These are phyloP conservation scores for Agrocybe praecox DNA, from an alignment of 768 basidiomycete species.

Conservation along the genomic window DNA sequence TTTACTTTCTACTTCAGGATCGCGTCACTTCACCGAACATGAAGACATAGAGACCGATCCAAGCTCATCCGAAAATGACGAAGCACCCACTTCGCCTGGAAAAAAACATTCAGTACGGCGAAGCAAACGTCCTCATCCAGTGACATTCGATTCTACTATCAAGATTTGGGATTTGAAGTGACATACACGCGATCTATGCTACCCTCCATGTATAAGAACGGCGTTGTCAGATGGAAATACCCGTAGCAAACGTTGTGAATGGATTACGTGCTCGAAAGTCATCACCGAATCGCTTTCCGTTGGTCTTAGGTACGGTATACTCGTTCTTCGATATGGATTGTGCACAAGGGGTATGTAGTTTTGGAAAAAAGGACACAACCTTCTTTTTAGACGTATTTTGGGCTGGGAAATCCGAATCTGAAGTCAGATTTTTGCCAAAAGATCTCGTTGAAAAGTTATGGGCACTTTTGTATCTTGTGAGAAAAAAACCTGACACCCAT, in stretches of 20 bases:
- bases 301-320: background rate
- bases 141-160: constrained; percentile 33
- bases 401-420: no score
- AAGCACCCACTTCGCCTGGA: background rate
- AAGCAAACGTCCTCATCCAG: constrained; percentile 21
- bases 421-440: no score
- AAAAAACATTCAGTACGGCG: constrained; percentile 8
- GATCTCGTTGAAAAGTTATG: no score
- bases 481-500: no score
- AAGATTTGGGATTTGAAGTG: constrained; percentile 32
- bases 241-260: background rate
- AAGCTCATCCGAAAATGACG: constrained; percentile 17
- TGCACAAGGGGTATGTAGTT: no score
- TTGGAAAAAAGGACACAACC: no score
- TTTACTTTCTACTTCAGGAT: constrained; percentile 73
- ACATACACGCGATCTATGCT: background rate
- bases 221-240: background rate
- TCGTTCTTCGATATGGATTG: background rate
- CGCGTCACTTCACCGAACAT: constrained; percentile 62
- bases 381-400: no score
- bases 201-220: background rate
- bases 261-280: background rate
- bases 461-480: no score
- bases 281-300: constrained; percentile 2
- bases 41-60: constrained; percentile 21